A percentile compares a stretch with the other conserved stretches of the same genome.
phyloP scores from a whole-genome alignment of 495 filamentous ascomycete genomes.

The Penicillium dipodomyicola region DNA sequence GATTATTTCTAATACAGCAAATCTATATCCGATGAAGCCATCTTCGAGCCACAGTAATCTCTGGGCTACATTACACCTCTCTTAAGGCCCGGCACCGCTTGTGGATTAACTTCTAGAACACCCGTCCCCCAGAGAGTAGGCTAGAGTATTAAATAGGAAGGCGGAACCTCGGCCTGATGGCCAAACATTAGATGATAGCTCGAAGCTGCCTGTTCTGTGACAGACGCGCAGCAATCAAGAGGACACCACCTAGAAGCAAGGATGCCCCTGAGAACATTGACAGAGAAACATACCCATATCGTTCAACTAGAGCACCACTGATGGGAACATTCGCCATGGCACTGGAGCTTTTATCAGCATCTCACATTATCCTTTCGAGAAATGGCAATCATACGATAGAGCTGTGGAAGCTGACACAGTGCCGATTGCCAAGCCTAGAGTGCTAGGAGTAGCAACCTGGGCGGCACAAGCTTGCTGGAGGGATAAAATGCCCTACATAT shows the following conservation, averaged over 20 bases:
- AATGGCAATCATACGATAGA: conserved; percentile 30
- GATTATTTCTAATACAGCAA: background rate
- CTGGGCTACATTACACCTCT: background rate
- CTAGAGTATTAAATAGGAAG: background rate
- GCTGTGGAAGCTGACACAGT: conserved; percentile 33
- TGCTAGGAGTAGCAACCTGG: conserved; percentile 32
- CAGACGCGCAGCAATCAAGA: conserved; percentile 31
- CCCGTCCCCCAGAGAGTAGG: background rate
- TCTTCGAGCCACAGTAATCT: background rate
- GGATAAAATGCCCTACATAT: conserved; percentile 36
- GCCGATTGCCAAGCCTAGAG: conserved; percentile 35
- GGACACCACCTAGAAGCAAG: conserved; percentile 29
- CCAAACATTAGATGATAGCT: conserved; percentile 21
- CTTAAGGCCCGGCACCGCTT: background rate
- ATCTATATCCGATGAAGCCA: background rate
- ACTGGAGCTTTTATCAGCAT: conserved; percentile 19
- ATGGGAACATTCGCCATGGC: conserved; percentile 40
- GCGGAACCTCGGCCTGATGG: background rate
- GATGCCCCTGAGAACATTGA: conserved; percentile 37
- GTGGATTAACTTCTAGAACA: background rate
- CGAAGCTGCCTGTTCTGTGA: conserved; percentile 20
- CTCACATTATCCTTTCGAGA: background rate
- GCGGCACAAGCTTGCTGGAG: conserved; percentile 44
- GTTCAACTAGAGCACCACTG: conserved; percentile 32
- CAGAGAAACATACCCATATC: conserved; percentile 37